These are phyloP conservation scores for Sporothrix humicola DNA, from an alignment of 2,329 filamentous ascomycete species.

Conservation along the genomic window DNA sequence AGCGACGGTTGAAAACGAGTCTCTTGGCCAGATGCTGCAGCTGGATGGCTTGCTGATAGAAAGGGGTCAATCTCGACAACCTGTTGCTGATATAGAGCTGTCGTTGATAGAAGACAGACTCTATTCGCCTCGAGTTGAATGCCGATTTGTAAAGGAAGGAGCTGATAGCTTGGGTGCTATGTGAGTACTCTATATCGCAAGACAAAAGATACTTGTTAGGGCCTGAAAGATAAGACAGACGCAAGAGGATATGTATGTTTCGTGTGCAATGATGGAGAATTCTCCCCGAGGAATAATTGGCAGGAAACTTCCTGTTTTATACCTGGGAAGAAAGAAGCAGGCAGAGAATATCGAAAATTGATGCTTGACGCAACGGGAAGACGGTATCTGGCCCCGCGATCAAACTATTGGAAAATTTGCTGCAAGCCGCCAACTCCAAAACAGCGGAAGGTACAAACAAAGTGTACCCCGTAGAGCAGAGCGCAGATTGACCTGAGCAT, in stretches of 20 bases:
- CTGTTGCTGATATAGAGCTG: background rate
- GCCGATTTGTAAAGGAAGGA: background rate
- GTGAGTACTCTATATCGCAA: background rate
- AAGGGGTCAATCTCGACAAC: background rate
- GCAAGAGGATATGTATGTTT: background rate
- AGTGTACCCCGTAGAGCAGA: background rate
- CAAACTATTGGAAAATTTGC: slow-evolving; percentile 19
- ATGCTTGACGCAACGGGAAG: background rate
- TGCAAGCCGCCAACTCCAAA: background rate
- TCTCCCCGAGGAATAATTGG: background rate
- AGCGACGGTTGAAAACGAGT: background rate
- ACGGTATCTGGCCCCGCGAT: slow-evolving; percentile 17
- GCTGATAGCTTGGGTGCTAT: background rate
- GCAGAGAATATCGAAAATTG: background rate
- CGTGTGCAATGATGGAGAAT: background rate
- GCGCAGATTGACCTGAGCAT: background rate
- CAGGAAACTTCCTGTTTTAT: background rate
- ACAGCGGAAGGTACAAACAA: background rate
- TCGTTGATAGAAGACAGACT: background rate
- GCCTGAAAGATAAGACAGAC: background rate
- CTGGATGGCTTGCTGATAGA: background rate
- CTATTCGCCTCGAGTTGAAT: background rate
- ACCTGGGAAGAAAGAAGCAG: background rate
- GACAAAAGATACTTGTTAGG: background rate
- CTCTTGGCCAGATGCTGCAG: background rate